These are phyloP conservation scores for Solanum neorickii DNA, from an alignment of 257 asterid genomes.

Conservation along the genomic window DNA sequence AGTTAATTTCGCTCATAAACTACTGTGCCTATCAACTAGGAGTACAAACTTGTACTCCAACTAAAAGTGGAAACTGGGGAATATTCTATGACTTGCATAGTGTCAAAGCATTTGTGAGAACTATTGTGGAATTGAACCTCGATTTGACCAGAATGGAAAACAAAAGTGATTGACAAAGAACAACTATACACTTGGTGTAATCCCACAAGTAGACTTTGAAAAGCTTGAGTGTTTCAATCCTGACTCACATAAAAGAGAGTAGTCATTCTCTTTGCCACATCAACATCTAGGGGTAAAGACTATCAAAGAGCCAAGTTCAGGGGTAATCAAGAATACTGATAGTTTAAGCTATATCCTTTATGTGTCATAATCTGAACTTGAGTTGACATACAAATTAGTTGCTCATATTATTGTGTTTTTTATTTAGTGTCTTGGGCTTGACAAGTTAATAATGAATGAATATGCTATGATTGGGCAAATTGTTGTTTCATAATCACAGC, in stretches of 20 bases:
- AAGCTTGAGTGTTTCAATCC: neutral
- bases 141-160: neutral
- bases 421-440: neutral
- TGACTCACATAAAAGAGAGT: neutral
- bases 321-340: neutral
- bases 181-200: neutral
- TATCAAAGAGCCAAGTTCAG: neutral
- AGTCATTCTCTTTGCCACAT: neutral
- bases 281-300: neutral
- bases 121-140: neutral
- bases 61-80: neutral
- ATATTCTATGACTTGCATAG: neutral
- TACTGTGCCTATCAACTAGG: neutral
- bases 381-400: neutral
- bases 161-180: neutral
- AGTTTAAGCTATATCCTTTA: neutral
- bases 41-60: neutral
- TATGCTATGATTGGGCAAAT: neutral
- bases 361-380: neutral
- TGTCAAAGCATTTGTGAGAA: neutral
- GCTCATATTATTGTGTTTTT: neutral
- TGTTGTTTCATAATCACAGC: neutral
- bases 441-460: neutral
- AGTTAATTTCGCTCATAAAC: neutral
- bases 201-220: neutral